These are phyloP conservation scores for Cucumis hystrix DNA, from an alignment of 306 rosid genomes.

Conservation along the genomic window DNA sequence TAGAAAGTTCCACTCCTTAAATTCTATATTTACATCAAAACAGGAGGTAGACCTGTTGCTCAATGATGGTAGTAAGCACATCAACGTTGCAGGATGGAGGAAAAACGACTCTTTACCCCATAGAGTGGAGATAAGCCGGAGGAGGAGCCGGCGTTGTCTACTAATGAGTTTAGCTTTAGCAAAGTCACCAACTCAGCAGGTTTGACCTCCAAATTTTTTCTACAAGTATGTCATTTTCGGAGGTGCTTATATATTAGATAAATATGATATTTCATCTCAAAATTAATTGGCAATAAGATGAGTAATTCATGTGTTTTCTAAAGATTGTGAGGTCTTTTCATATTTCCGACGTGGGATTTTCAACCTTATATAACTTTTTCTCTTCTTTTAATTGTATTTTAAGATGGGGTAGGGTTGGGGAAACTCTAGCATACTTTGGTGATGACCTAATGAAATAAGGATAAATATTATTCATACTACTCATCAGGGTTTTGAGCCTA, in stretches of 20 bases:
- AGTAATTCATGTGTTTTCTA: too few relatives aligned
- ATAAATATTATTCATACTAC: background rate
- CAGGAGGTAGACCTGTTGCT: constrained; percentile 97
- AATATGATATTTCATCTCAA: too few relatives aligned
- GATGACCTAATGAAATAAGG: background rate
- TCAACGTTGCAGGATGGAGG: constrained; percentile 90
- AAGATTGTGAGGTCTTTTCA: too few relatives aligned
- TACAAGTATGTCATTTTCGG: background rate
- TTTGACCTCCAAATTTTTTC: constrained; percentile 16
- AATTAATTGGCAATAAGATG: too few relatives aligned
- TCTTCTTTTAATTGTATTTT: background rate
- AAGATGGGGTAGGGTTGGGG: background rate
- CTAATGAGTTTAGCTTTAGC: constrained; percentile 95
- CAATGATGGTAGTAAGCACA: constrained; percentile 96
- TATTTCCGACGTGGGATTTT: too few relatives aligned
- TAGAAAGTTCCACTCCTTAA: constrained; percentile 6
- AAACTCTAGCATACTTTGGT: background rate
- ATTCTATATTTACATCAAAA: constrained; percentile 15
- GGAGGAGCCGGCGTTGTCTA: constrained; percentile 93
- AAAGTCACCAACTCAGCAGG: constrained; percentile 79
- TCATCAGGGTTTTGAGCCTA: background rate
- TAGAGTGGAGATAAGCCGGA: constrained; percentile 89
- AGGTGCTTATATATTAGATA: background rate
- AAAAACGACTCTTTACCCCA: constrained; percentile 61
- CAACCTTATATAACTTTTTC: background rate